These are phyloP conservation scores for Diaporthe citrichinensis DNA, from an alignment of 2,329 filamentous ascomycete genomes.

Conservation along the genomic window DNA sequence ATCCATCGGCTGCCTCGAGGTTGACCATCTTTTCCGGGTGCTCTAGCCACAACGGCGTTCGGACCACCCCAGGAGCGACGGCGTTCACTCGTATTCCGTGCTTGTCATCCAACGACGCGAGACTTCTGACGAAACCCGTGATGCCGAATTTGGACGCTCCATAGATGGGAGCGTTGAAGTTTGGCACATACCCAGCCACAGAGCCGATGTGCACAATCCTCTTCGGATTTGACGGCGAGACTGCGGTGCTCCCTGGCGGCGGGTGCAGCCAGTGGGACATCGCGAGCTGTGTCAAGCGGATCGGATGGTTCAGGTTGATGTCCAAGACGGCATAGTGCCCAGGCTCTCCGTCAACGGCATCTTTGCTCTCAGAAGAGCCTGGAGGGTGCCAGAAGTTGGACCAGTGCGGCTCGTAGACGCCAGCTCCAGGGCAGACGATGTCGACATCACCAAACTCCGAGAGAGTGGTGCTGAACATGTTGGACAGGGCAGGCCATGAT, in stretches of 20 bases:
- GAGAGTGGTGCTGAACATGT: conserved; percentile 53
- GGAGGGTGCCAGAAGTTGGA: conserved; percentile 60
- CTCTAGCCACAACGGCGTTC: conserved; percentile 62
- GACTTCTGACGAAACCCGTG: conserved; percentile 57
- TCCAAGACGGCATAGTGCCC: conserved; percentile 55
- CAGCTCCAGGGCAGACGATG: conserved; percentile 62
- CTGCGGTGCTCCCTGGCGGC: conserved; percentile 35
- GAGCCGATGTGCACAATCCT: conserved; percentile 55
- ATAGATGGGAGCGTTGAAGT: conserved; percentile 55
- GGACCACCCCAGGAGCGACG: conserved; percentile 60
- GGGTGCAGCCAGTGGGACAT: conserved; percentile 55
- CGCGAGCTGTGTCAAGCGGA: conserved; percentile 57
- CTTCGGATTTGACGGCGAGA: conserved; percentile 50
- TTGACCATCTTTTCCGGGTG: conserved; percentile 58
- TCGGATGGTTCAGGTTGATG: conserved; percentile 59
- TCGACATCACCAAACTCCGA: conserved; percentile 56
- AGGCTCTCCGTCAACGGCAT: conserved; percentile 45
- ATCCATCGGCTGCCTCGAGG: conserved; percentile 54
- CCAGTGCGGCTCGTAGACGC: conserved; percentile 61
- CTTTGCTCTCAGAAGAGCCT: conserved; percentile 51
- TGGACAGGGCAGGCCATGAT: conserved; percentile 55
- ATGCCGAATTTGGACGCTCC: conserved; percentile 56
- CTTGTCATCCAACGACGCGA: conserved; percentile 52
- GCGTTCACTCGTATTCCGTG: conserved; percentile 57
- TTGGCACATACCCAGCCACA: conserved; percentile 54